These are phyloP conservation scores for Chlorella vulgaris DNA, from an alignment of 139 green algal species.

Conservation along the genomic window DNA sequence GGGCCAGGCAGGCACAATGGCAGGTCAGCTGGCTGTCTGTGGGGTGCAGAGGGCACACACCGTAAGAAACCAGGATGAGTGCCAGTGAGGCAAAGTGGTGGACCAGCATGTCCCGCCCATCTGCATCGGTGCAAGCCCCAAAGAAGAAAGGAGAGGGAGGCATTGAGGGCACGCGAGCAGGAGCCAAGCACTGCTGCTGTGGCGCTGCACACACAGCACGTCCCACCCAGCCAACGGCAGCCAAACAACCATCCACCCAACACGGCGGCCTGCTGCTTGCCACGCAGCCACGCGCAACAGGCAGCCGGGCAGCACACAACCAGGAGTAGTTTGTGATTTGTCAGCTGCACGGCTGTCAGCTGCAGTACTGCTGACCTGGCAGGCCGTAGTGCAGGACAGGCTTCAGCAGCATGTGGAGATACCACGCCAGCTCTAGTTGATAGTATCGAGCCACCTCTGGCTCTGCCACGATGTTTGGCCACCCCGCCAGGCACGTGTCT, in stretches of 20 bases:
- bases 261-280: not conserved
- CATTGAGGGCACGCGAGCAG: not conserved
- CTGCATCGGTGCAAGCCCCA: too few relatives aligned
- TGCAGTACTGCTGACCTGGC: conserved; percentile 4
- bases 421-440: conserved; percentile 43
- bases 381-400: conserved; percentile 27
- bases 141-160: too few relatives aligned
- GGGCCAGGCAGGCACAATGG: too few relatives aligned
- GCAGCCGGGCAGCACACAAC: not conserved
- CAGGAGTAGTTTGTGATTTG: too few relatives aligned
- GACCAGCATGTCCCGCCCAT: conserved; percentile 38
- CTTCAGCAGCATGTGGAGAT: conserved; percentile 48
- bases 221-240: not conserved
- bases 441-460: conserved; percentile 36
- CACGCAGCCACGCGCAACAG: not conserved
- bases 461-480: conserved; percentile 28
- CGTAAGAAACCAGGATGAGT: conserved; percentile 33
- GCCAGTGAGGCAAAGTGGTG: conserved; percentile 41
- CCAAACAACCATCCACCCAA: not conserved
- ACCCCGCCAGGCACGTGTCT: conserved; percentile 33
- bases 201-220: not conserved
- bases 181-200: not conserved
- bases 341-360: not conserved
- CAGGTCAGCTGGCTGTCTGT: too few relatives aligned
- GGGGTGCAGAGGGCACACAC: too few relatives aligned